Base-by-base conservation (phyloP, 2,329 filamentous ascomycete genomes). In the Escovopsis sp. region DNA sequence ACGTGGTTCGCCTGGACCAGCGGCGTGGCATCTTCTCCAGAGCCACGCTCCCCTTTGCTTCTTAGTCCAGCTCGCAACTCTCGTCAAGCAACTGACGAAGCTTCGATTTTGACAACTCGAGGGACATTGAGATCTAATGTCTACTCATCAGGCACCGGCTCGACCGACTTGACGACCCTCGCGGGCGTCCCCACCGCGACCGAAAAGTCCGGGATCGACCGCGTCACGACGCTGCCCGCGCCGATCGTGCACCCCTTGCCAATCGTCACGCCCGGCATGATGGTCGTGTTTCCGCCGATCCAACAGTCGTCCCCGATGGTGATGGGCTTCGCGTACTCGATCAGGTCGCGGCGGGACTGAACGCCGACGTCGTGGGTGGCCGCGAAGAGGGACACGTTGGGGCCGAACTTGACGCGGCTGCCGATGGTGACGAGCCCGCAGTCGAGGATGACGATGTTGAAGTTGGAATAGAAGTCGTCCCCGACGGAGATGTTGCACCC, bases 341-440 rank as follows among this genome's bases (percentile, higher is more conserved):
- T 57, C 13, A 57, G 58, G 32, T 69, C 63, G 20, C 68, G 58
- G 14, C 70, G 63, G 2, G 62, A 66, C 41, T 64, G 61, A 1
- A 71, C 64, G 49, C 81, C 81, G 0, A 81, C 65, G 39, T 84
- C 81, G 56, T 91, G 84, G 0, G 76, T 81, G 1, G 74, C 84
- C 2, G 76, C 74, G 53, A 76, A 84, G 42, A 91, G 71, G 39
- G 67, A 74, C 0, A 88, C 81, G 50, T 77, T 79, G 0, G 84
- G 81, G 0, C 81, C 84, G 42, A 88, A 69, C 48, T 84, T 61
- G 2, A 82, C 83, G 25, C 83, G 72, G 24, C 79, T 70, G 0
- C 84, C 84, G 37, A 88, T 81, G 4, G 58, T 64, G 34, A 88
- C 78, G 2, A 75, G 63, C 48, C 76, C 81, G n/a, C 78, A 85